Base-by-base conservation (phyloP, 148 eudicot species). In the Hydrangea macrophylla region DNA sequence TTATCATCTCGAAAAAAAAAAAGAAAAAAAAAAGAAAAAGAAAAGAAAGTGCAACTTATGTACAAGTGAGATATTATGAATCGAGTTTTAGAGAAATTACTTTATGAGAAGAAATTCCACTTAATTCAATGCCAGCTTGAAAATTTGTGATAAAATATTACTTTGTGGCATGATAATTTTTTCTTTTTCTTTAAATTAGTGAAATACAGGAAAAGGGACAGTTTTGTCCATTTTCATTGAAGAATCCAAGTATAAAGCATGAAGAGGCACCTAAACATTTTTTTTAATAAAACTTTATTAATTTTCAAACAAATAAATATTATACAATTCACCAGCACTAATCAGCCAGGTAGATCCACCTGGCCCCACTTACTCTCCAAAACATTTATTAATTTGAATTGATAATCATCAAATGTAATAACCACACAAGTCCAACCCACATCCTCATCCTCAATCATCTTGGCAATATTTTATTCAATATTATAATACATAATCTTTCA, bases 311-410 rank as follows among this genome's bases (percentile, higher is more conserved):
- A n/a, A 25, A 8, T 9, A 54, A 24, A 30, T 42, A 50, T 32
- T 13, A 22, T 33, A 17, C 63, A 39, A 68, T 39, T 26, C 17
- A 70, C 45, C 1, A 67, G 24, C 45, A 51, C 45, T 39, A 63
- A 69, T 64, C 26, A 57, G 73, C 67, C 79, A 79, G 70, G 71
- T 56, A 62, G 70, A 71, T 75, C 73, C 79, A 79, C 76, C 71
- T 71, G 82, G 76, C 57, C 82, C 79, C 70, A 62, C 73, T 30
- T 72, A 30, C 65, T 63, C n/a, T 10, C 24, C 15, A 58, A 35
- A 62, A 32, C 58, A 9, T 48, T 33, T 60, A 36, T 48, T 40
- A 45, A 59, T 65, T 37, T 37, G 31, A 33, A 50, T 58, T 37
- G 72, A 79, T 71, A 62, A 75, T 70, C 73, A 75, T 63, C 60